Base-by-base conservation (phyloP, 2,329 filamentous ascomycete species). In the Pseudogymnoascus sp. region DNA sequence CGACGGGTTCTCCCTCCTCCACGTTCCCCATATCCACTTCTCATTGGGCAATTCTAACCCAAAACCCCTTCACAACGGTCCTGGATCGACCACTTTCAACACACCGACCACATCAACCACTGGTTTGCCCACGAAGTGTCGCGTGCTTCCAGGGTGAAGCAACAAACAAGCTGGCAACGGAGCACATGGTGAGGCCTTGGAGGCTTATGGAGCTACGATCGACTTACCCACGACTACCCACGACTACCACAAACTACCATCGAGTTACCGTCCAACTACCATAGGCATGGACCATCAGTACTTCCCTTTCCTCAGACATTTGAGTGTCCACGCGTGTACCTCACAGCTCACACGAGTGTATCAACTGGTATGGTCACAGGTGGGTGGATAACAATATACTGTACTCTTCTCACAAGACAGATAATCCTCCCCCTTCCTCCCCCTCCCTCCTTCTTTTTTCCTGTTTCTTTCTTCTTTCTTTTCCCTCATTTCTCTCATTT, bases 71-170 rank as follows among this genome's bases (percentile, higher is more conserved):
- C 43, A 14, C 43, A 50, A 50, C 43, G 22, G 43, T 50, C 22
- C 22, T 50, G 43, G 43, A 50, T 50, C 43, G 16, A 50, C 43
- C 22, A 50, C 24, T 28, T 28, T 24, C 22, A 26, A 22, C 43
- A 19, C 43, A 50, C 43, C 43, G 43, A 50, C 43, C 43, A 26
- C 43, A 50, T 61, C 16, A 3, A 40, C 59, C 59, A 61, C 37
- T 61, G 19, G 31, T 61, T 40, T 26, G 35, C 24, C 59, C 40
- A 40, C 33, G 59, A 40, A 61, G 59, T 61, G 59, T 61, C 59
- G 59, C 59, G 59, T 61, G 59, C 59, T 61, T 61, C 59, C 43
- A 50, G 43, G 22, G 22, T 50, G 43, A 50, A 50, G 43, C 43
- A 50, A 50, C 43, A n/a, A 50, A n/a, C 43, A 28, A 50, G 43